Conservation (phyloP, 768 basidiomycete species). For the Lactarius deliciosus region DNA sequence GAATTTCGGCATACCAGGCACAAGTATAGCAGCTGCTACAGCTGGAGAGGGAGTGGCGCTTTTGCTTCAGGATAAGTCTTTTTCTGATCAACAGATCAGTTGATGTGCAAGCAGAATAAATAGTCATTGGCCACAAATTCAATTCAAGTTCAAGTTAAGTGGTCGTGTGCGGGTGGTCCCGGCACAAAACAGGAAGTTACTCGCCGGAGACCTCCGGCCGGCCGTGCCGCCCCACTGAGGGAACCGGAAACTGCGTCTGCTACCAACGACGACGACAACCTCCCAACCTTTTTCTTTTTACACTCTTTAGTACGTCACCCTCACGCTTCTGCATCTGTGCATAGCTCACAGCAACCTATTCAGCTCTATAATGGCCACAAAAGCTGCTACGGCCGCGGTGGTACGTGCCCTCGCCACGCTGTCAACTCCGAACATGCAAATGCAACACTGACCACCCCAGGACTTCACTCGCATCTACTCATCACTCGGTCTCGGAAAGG, state of each 20-base stretch:
- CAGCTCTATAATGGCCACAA: constrained; percentile 57
- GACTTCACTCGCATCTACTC: constrained; percentile 84
- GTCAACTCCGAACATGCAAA: constrained; percentile 18
- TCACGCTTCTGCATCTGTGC: not conserved
- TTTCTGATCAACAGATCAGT: not conserved
- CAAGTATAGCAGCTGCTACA: not conserved
- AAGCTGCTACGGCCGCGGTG: constrained; percentile 67
- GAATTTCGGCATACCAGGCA: not conserved
- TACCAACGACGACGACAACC: not conserved
- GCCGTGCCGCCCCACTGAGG: not conserved
- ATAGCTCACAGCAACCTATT: not conserved
- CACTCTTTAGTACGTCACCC: constrained; percentile 12
- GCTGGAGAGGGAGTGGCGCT: not conserved
- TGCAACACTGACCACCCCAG: constrained; percentile 39
- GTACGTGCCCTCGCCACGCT: constrained; percentile 31
- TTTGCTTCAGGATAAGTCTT: not conserved
- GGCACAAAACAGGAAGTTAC: not conserved
- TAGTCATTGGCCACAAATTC: not conserved
- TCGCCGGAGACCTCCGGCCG: constrained; percentile 4
- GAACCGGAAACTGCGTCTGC: too few species aligned
- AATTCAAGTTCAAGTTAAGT: not conserved
- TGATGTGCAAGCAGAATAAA: not conserved
- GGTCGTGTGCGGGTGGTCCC: not conserved
- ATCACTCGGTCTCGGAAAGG: constrained; percentile 82
- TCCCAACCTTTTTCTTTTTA: not conserved